Conservation (phyloP, 495 filamentous ascomycete species). For the Xylaria castorea region DNA sequence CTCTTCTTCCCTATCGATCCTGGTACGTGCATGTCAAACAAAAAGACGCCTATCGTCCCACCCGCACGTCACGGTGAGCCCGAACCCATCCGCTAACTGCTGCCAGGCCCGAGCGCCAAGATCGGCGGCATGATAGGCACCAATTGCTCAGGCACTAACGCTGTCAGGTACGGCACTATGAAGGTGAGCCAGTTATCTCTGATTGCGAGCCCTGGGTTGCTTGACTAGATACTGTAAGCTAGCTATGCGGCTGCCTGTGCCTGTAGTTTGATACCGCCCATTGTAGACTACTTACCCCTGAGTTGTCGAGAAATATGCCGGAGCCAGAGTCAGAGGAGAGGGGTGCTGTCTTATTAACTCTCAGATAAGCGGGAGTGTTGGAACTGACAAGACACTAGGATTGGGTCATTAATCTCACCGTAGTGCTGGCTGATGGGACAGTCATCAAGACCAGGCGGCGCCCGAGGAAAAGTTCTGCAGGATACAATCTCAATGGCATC, state of each 20-base stretch:
- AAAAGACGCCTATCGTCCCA: slow-evolving; percentile 40
- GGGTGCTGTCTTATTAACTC: background rate
- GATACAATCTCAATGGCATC: slow-evolving; percentile 78
- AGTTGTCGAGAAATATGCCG: background rate
- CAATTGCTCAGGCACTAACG: slow-evolving; percentile 81
- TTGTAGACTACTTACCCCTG: background rate
- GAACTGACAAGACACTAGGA: slow-evolving; percentile 46
- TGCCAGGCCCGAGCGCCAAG: slow-evolving; percentile 63
- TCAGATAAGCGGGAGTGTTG: background rate
- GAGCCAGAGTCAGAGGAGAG: background rate
- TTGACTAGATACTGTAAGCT: background rate
- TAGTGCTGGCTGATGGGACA: slow-evolving; percentile 79
- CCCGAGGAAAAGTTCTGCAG: slow-evolving; percentile 79
- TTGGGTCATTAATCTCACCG: slow-evolving; percentile 82
- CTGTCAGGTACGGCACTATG: slow-evolving; percentile 84
- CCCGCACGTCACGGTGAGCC: background rate
- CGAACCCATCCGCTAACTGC: background rate
- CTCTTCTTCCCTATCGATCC: slow-evolving; percentile 93
- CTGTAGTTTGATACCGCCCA: background rate
- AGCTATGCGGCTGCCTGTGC: background rate
- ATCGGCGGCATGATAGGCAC: slow-evolving; percentile 82
- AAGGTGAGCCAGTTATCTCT: slow-evolving; percentile 43
- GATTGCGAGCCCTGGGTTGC: background rate
- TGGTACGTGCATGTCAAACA: slow-evolving; percentile 49
- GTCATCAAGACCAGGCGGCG: slow-evolving; percentile 77